phyloP scores from a whole-genome alignment of 371 early-diverging fungal genomes.

The Mucor circinelloides region DNA sequence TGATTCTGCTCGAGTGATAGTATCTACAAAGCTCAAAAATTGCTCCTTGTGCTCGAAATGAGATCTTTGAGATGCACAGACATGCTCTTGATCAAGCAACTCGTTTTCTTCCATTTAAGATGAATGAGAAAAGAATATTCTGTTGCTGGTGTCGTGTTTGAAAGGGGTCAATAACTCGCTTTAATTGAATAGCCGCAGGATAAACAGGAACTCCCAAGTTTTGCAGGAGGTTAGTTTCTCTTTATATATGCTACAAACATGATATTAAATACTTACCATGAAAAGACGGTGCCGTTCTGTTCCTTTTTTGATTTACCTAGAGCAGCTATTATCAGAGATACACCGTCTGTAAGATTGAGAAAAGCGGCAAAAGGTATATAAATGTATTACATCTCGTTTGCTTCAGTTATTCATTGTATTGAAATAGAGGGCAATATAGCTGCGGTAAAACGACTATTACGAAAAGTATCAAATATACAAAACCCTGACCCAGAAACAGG shows the following conservation, averaged over 20 bases:
- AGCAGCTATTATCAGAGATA: constrained; percentile 46
- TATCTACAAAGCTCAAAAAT: constrained; percentile 9
- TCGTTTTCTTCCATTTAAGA: constrained; percentile 15
- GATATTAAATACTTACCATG: constrained; percentile 10
- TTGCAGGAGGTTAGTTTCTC: not conserved
- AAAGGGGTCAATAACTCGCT: not conserved
- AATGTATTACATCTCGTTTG: not conserved
- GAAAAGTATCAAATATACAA: constrained; percentile 49
- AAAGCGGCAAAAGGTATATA: constrained; percentile 47
- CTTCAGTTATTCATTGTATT: not conserved
- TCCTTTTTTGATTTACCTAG: constrained; percentile 50
- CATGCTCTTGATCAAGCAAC: constrained; percentile 8
- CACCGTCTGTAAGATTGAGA: constrained; percentile 40
- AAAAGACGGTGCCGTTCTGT: constrained; percentile 16
- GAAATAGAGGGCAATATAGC: constrained; percentile 50
- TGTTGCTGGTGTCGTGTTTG: not conserved
- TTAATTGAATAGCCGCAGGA: not conserved
- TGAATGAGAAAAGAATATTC: not conserved
- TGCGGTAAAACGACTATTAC: constrained; percentile 49
- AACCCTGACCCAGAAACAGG: constrained; percentile 56
- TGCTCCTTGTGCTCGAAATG: constrained; percentile 48
- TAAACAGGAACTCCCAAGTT: not conserved
- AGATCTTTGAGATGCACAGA: constrained; percentile 29
- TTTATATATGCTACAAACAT: not conserved
- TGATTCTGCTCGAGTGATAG: not conserved